Base-by-base conservation (phyloP, 768 basidiomycete genomes). In the Lanmaoa pseudosensibilis region DNA sequence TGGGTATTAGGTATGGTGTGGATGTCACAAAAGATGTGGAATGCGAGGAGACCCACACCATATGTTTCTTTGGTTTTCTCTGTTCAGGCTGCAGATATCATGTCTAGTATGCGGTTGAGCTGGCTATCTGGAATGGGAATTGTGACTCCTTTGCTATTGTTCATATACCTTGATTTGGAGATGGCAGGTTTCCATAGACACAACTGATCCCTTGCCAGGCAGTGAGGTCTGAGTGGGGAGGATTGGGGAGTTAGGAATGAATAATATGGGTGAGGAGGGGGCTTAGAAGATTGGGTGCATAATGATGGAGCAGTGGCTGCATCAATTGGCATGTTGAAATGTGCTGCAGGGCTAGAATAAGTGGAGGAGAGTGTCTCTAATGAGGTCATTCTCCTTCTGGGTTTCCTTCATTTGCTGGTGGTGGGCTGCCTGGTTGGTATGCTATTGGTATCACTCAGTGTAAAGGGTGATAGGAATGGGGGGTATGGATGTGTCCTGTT, bases 1-100 rank as follows among this genome's bases (percentile, higher is more conserved):
- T 45, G 41, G 0, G 46, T 25, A 4, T 46, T 16, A 0, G 69
- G 65, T 0, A 70, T 18, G 36, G 16, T 7, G 11, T 55, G 7
- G 2, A 50, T 11, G 5, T 58, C 25, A 1, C 43, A 55, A 25
- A 40, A 46, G 0, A 53, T 10, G 2, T 57, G 56, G 23, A 32
- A 60, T 0, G 25, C 6, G 0, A 57, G 27, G 0, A 60, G 39
- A 0, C 45, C 52, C 0, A 45, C 16, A 0, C 56, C 30, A 2
- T 60, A 60, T 0, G 18, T 30, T 6, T 45, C 44, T 12, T 45
- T 45, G 0, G 44, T 45, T 1, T 18, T 27, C 4, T 27, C 25
- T 1, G 44, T 27, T 25, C 44, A 44, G 0, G 43, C 3, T 8
- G 43, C 23, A 0, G 13, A 3, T 0, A 44, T 44, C 0, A 44